These are phyloP conservation scores for Cyclocybe cylindracea DNA, from an alignment of 768 basidiomycete genomes.

Conservation along the genomic window DNA sequence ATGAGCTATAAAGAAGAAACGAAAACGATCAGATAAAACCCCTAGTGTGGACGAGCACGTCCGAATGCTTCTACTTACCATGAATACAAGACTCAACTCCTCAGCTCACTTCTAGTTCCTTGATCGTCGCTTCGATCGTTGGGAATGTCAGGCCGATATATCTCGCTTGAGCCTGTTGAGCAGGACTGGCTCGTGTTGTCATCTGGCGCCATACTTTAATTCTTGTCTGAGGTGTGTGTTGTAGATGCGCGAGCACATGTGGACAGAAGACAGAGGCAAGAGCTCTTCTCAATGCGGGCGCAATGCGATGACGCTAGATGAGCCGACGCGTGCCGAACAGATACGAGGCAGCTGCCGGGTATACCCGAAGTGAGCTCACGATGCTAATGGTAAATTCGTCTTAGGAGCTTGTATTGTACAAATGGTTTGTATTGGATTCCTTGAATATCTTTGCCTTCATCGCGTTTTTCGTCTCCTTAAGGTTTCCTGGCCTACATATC, in stretches of 20 bases:
- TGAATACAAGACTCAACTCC: conserved; percentile 71
- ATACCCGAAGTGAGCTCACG: too few relatives aligned
- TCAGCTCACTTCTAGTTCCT: conserved; percentile 54
- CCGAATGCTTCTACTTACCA: conserved; percentile 37
- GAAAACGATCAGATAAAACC: neutral
- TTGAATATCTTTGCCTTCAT: too few relatives aligned
- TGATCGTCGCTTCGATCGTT: conserved; percentile 60
- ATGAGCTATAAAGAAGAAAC: conserved; percentile 45
- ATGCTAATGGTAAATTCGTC: too few relatives aligned
- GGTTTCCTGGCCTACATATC: conserved; percentile 17
- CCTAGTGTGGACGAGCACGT: neutral
- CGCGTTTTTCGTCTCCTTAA: conserved; percentile 21
- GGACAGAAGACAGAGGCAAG: too few relatives aligned
- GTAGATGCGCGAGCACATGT: too few relatives aligned
- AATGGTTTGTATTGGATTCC: too few relatives aligned
- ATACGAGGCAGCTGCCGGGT: too few relatives aligned
- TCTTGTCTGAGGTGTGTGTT: too few relatives aligned
- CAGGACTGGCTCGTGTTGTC: conserved; percentile 28
- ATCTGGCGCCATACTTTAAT: conserved; percentile 43
- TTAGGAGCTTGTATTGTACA: too few relatives aligned
- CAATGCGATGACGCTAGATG: too few relatives aligned
- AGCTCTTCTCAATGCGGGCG: too few relatives aligned
- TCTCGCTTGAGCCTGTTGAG: conserved; percentile 26
- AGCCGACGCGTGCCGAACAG: too few relatives aligned
- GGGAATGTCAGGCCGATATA: conserved; percentile 61